Percentiles rank a stretch among this genome's conserved stretches.
These are phyloP conservation scores for Tetracentron sinense DNA, from an alignment of 164 flowering plant genomes.

Conservation along the genomic window DNA sequence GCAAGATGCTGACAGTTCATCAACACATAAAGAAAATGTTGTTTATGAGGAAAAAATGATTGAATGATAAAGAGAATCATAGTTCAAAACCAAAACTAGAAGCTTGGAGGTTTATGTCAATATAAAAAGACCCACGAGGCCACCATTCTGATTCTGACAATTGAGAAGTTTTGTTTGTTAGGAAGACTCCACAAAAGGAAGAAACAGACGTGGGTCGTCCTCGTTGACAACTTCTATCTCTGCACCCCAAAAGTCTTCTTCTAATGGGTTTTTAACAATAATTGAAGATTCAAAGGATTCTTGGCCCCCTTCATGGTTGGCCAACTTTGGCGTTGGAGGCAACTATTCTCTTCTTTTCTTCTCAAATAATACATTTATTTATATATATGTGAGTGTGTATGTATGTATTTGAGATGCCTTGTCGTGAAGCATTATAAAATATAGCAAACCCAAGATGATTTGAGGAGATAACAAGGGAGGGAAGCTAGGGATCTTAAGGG, in stretches of 20 bases:
- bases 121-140: not conserved
- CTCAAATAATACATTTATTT: too few species aligned
- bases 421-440: not conserved
- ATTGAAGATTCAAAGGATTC: slow-evolving; percentile 25
- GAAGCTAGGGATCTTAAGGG: not conserved
- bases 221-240: slow-evolving; percentile 29
- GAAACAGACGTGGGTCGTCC: slow-evolving; percentile 30
- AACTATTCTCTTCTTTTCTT: slow-evolving; percentile 20
- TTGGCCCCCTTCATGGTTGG: slow-evolving; percentile 40
- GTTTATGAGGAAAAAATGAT: slow-evolving; percentile 37
- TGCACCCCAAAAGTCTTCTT: slow-evolving; percentile 22
- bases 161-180: slow-evolving; percentile 9
- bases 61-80: slow-evolving; percentile 22
- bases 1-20: slow-evolving; percentile 64
- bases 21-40: slow-evolving; percentile 18
- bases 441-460: not conserved
- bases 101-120: not conserved
- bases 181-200: slow-evolving; percentile 15
- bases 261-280: slow-evolving; percentile 8
- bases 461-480: not conserved
- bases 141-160: slow-evolving; percentile 13
- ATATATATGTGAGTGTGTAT: too few species aligned
- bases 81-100: slow-evolving; percentile 7
- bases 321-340: slow-evolving; percentile 45
- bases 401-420: not conserved